Percentiles rank a stretch among this genome's conserved stretches.
These are phyloP conservation scores for Ceratocystis eucalypticola DNA, from an alignment of 2,329 filamentous ascomycete genomes.

Conservation along the genomic window DNA sequence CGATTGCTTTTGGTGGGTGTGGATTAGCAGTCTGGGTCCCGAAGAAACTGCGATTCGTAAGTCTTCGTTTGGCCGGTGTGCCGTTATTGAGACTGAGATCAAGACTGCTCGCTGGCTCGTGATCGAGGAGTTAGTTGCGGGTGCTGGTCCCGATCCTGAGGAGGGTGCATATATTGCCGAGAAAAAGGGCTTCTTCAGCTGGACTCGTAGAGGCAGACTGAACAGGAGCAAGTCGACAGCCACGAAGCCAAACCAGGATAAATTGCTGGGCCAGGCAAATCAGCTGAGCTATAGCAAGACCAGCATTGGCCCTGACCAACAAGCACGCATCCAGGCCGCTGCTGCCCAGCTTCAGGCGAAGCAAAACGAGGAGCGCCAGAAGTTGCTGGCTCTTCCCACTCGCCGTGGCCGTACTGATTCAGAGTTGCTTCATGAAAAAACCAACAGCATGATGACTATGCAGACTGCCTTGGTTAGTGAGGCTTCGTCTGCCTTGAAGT, in stretches of 20 bases:
- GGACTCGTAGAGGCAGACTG: constrained; percentile 54
- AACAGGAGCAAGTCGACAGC: constrained; percentile 56
- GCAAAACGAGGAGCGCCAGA: constrained; percentile 44
- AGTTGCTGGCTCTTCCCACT: constrained; percentile 29
- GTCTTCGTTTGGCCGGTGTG: constrained; percentile 84
- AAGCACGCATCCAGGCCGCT: constrained; percentile 83
- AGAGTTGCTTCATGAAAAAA: constrained; percentile 53
- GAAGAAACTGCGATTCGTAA: constrained; percentile 81
- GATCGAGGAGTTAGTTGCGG: constrained; percentile 91
- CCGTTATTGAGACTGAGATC: constrained; percentile 79
- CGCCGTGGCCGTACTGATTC: constrained; percentile 43
- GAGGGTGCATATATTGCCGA: constrained; percentile 83
- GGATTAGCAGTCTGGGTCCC: constrained; percentile 89
- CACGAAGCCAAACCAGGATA: constrained; percentile 41
- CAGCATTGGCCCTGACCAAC: constrained; percentile 79
- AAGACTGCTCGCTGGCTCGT: constrained; percentile 75
- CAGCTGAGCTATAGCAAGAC: constrained; percentile 52
- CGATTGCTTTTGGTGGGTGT: constrained; percentile 99
- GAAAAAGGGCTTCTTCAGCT: constrained; percentile 90
- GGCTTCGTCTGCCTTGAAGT: constrained; percentile 88
- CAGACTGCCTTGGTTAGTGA: constrained; percentile 75
- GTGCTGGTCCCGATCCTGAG: constrained; percentile 71
- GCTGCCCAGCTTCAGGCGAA: constrained; percentile 68
- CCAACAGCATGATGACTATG: constrained; percentile 76
- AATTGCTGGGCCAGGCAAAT: constrained; percentile 30